Conservation (phyloP, 192 early-diverging fungal species). For the Funneliformis geosporum region DNA sequence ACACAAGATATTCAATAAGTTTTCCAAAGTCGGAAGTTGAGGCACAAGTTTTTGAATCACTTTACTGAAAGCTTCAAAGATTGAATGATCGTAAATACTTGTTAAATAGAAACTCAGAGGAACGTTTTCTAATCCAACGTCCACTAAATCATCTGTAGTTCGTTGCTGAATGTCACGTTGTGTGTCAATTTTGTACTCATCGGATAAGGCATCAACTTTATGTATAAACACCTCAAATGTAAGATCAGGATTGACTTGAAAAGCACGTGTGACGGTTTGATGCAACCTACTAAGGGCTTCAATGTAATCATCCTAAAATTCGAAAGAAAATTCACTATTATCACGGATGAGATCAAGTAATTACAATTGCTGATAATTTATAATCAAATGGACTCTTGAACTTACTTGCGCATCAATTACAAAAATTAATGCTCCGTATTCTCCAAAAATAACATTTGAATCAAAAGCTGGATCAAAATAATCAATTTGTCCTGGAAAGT, state of each 20-base stretch:
- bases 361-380: slow-evolving; percentile 11
- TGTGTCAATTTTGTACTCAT: slow-evolving; percentile 95
- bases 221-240: slow-evolving; percentile 95
- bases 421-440: slow-evolving; percentile 81
- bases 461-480: slow-evolving; percentile 72
- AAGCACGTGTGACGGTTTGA: slow-evolving; percentile 71
- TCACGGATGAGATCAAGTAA: neutral
- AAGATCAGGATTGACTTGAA: slow-evolving; percentile 78
- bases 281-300: slow-evolving; percentile 75
- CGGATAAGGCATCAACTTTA: slow-evolving; percentile 94
- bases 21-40: slow-evolving; percentile 82
- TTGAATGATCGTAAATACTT: slow-evolving; percentile 90
- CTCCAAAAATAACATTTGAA: slow-evolving; percentile 64
- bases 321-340: neutral
- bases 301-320: slow-evolving; percentile 74
- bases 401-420: slow-evolving; percentile 92
- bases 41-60: slow-evolving; percentile 91
- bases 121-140: slow-evolving; percentile 74
- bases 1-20: slow-evolving; percentile 89
- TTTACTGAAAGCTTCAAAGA: slow-evolving; percentile 93
- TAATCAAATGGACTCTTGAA: neutral
- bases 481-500: slow-evolving; percentile 89
- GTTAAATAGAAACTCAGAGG: slow-evolving; percentile 86
- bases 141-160: slow-evolving; percentile 83
- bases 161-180: slow-evolving; percentile 93